A percentile compares a stretch with the other conserved stretches of the same genome.
Evolutionary conservation across 495 filamentous ascomycete genomes (phyloP).

Genomic region (Aspergillus carlsbadensis): DNA sequence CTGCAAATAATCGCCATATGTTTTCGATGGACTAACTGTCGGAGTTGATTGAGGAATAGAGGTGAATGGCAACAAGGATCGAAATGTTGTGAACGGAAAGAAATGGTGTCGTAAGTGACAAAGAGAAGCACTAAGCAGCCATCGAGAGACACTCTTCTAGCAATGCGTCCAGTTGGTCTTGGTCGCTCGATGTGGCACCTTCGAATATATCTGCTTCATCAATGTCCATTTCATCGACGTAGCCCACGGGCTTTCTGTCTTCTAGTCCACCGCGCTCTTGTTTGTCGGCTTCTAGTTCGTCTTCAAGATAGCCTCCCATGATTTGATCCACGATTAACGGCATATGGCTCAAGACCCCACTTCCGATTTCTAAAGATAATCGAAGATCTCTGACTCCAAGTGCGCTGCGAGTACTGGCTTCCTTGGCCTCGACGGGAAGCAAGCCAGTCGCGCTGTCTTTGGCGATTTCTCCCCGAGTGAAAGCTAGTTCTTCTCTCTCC

Average conservation of each 20-base stretch:
- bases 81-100: slow-evolving; percentile 7
- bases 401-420: slow-evolving; percentile 61
- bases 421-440: slow-evolving; percentile 73
- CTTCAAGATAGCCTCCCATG: slow-evolving; percentile 70
- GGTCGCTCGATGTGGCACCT: slow-evolving; percentile 61
- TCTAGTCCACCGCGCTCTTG: slow-evolving; percentile 48
- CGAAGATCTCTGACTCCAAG: slow-evolving; percentile 78
- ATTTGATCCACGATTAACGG: slow-evolving; percentile 70
- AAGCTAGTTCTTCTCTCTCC: slow-evolving; percentile 68
- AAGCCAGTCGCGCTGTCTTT: slow-evolving; percentile 63
- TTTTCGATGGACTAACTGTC: background rate
- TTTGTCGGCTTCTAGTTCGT: slow-evolving; percentile 63
- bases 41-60: background rate
- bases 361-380: slow-evolving; percentile 70
- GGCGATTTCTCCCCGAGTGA: slow-evolving; percentile 64
- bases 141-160: slow-evolving; percentile 63
- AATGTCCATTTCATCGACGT: slow-evolving; percentile 59
- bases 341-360: slow-evolving; percentile 73
- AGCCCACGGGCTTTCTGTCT: slow-evolving; percentile 35
- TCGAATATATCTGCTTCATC: slow-evolving; percentile 75
- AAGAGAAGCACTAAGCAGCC: slow-evolving; percentile 35
- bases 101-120: background rate
- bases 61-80: slow-evolving; percentile 11
- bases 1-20: slow-evolving; percentile 7
- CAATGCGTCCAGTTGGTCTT: slow-evolving; percentile 61